Evolutionary conservation across 495 filamentous ascomycete genomes (phyloP), one percentile per base, ranked within the genome.

Genomic region (Tricharina praecox): DNA sequence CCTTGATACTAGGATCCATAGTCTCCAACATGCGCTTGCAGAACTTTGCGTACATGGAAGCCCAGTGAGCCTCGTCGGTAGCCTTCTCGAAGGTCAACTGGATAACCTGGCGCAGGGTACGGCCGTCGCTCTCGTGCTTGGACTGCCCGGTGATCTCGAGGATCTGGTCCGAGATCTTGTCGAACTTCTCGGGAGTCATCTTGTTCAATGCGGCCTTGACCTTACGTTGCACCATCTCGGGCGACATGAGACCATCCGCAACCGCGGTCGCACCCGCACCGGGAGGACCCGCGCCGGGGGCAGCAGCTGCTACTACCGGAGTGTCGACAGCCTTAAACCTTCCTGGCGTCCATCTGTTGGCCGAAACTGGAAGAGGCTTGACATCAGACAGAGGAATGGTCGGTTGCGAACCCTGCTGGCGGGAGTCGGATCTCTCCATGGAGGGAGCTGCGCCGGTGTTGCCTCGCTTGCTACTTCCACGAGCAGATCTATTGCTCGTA

Each of bases 131-230:
- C 69, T 99, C 90, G 58, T 88, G 79, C 72, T 92, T 93, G 25
- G 90, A 96, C 60, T 99, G 90, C 8, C 74, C 78, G 26, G 88
- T 85, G 56, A 99, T 96, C 30, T 78, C 74, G 21, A 96, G 72
- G 45, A 99, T 93, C 64, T 96, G 86, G 42, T 82, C 79, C 16
- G 90, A 71, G 49, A 99, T 94, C 70, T 80, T 85, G 55, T 95
- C 86, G 62, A 99, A 99, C 57, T 95, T 96, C 67, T 96, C 90
- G 0, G 90, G 90, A 0, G 90, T 95, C 92, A 99, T 96, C 79
- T 96, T 96, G 75, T 99, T 96, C 55, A 99, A 68, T 39, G 81
- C 82, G 46, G 85, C 82, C 76, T 99, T 99, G 60, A 96, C 92
- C 76, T 96, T 99, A 52, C 90, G 78, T 66, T 99, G 90, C 53